Percentiles rank a stretch among this genome's conserved stretches.
Evolutionary conservation across 495 filamentous ascomycete species (phyloP).

Genomic region (Aspergillus egyptiacus): DNA sequence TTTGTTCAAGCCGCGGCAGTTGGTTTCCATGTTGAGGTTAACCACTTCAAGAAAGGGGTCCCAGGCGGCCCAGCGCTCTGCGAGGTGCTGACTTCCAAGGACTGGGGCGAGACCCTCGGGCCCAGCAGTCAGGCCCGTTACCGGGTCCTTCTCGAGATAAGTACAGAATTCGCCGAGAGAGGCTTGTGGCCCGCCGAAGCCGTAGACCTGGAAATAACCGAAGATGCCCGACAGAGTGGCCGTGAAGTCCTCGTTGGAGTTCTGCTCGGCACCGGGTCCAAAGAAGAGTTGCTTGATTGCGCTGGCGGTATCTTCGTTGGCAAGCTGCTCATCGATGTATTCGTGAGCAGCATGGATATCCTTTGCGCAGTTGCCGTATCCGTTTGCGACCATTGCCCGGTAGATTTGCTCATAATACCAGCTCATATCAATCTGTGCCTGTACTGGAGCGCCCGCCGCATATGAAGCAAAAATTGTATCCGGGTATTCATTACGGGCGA

Average conservation of each 20-base stretch:
- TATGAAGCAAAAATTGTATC: slow-evolving; percentile 51
- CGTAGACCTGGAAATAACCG: slow-evolving; percentile 43
- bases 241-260: slow-evolving; percentile 47
- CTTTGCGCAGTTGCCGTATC: slow-evolving; percentile 47
- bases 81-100: slow-evolving; percentile 36
- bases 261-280: slow-evolving; percentile 42
- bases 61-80: slow-evolving; percentile 45
- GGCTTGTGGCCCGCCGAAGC: slow-evolving; percentile 35
- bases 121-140: slow-evolving; percentile 20
- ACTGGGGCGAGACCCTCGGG: slow-evolving; percentile 34
- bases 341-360: slow-evolving; percentile 47
- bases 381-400: slow-evolving; percentile 46
- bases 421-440: slow-evolving; percentile 53
- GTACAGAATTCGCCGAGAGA: slow-evolving; percentile 43
- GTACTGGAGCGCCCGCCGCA: slow-evolving; percentile 51
- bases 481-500: slow-evolving; percentile 51
- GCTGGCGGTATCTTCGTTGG: slow-evolving; percentile 27
- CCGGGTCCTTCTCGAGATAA: slow-evolving; percentile 35
- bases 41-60: slow-evolving; percentile 34
- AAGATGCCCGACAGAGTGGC: slow-evolving; percentile 37
- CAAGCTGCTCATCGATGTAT: slow-evolving; percentile 47
- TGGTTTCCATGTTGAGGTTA: slow-evolving; percentile 38
- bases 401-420: slow-evolving; percentile 52
- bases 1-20: slow-evolving; percentile 34
- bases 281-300: slow-evolving; percentile 47